Evolutionary conservation across 1,284 basidiomycete species (phyloP).

Genomic region (Fomitiporia mediterranea): DNA sequence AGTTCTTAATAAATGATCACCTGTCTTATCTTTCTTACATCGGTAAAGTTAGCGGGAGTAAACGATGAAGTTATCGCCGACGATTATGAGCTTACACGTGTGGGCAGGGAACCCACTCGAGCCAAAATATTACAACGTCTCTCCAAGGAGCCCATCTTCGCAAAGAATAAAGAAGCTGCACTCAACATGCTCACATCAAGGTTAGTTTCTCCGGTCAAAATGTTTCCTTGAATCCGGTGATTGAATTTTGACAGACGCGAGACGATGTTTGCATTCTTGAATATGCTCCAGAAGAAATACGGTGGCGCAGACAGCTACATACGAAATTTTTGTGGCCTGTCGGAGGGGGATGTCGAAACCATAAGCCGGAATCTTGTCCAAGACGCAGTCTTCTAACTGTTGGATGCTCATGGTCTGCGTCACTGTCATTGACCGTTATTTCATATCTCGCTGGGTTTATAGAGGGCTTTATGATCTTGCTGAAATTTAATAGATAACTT

Average conservation of each 20-base stretch:
- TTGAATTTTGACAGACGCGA: conserved; percentile 43
- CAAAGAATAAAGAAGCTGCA: conserved; percentile 63
- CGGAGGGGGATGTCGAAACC: conserved; percentile 52
- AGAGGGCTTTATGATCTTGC: too few relatives aligned
- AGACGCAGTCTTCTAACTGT: conserved; percentile 9
- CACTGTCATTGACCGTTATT: too few relatives aligned
- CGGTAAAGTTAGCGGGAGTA: conserved; percentile 59
- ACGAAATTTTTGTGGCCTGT: conserved; percentile 48
- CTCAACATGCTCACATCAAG: conserved; percentile 74
- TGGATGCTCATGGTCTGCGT: too few relatives aligned
- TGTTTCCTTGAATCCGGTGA: conserved; percentile 10
- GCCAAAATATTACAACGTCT: conserved; percentile 63
- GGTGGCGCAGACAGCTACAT: conserved; percentile 63
- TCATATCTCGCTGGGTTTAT: too few relatives aligned
- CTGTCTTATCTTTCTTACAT: conserved; percentile 6
- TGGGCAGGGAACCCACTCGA: conserved; percentile 72
- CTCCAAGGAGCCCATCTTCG: conserved; percentile 63
- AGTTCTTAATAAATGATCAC: conserved; percentile 12
- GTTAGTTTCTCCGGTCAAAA: conserved; percentile 35
- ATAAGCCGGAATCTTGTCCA: conserved; percentile 59
- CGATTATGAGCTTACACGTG: conserved; percentile 71
- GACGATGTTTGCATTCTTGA: conserved; percentile 66
- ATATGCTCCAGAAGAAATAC: conserved; percentile 54
- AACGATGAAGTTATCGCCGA: conserved; percentile 55
- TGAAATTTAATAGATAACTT: too few relatives aligned